These are phyloP conservation scores for Fusarium dlaminii DNA, from an alignment of 2,329 filamentous ascomycete genomes.

Conservation along the genomic window DNA sequence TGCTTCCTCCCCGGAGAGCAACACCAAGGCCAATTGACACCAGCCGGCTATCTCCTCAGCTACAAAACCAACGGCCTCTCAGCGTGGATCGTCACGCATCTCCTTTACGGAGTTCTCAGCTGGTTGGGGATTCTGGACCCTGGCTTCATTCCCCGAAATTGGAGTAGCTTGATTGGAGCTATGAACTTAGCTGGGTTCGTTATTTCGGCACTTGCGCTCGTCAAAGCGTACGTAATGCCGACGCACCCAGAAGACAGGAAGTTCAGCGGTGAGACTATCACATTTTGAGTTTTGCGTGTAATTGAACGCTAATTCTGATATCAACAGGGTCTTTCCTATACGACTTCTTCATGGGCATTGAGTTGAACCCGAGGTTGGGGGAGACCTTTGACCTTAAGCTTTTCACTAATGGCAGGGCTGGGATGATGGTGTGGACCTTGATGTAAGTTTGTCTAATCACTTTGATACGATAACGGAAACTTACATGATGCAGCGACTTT, in stretches of 20 bases:
- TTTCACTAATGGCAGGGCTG: constrained; percentile 58
- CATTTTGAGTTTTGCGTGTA: background rate
- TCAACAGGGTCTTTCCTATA: constrained; percentile 49
- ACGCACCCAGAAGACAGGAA: constrained; percentile 54
- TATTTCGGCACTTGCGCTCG: constrained; percentile 43
- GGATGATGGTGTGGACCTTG: constrained; percentile 58
- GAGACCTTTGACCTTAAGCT: constrained; percentile 57
- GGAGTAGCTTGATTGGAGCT: constrained; percentile 51
- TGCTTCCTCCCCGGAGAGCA: constrained; percentile 16
- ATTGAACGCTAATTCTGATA: background rate
- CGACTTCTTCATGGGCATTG: constrained; percentile 58
- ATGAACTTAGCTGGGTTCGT: constrained; percentile 49
- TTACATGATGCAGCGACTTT: constrained; percentile 31
- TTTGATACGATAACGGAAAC: constrained; percentile 27
- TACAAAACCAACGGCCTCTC: constrained; percentile 56
- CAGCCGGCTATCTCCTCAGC: constrained; percentile 53
- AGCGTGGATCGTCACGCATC: constrained; percentile 52
- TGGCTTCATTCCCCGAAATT: constrained; percentile 54
- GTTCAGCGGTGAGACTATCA: constrained; percentile 48
- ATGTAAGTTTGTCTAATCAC: constrained; percentile 46
- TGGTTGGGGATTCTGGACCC: constrained; percentile 48
- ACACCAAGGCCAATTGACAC: constrained; percentile 52
- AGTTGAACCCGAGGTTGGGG: constrained; percentile 56
- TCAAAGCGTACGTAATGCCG: constrained; percentile 52
- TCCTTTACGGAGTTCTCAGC: constrained; percentile 42